Evolutionary conservation across 1,284 basidiomycete genomes (phyloP).

Genomic region (Apiotrichum sp.): DNA sequence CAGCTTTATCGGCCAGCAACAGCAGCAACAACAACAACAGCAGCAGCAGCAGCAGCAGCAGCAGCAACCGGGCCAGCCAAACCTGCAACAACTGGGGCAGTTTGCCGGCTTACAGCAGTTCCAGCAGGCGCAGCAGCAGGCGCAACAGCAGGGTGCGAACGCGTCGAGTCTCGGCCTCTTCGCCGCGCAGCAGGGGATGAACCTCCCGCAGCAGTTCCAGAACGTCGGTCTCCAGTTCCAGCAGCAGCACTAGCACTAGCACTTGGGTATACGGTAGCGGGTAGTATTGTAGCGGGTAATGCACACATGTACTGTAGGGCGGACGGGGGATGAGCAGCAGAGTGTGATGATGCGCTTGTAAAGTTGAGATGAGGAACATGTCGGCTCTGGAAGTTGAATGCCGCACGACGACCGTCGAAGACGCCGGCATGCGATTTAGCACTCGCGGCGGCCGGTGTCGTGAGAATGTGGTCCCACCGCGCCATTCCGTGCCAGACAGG

Average conservation of each 20-base stretch:
- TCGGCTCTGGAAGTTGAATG: no score
- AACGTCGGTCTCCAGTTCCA: slow-evolving; percentile 4
- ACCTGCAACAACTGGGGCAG: slow-evolving; percentile 6
- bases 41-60: neutral
- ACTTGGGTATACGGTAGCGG: neutral
- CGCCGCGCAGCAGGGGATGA: slow-evolving; percentile 8
- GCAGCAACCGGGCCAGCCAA: neutral
- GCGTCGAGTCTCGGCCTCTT: neutral
- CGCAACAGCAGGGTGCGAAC: no score
- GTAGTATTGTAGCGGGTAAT: neutral
- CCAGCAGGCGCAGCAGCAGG: slow-evolving; percentile 3
- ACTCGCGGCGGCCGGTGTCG: no score
- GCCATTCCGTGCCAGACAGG: no score
- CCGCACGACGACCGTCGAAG: no score
- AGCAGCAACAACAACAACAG: neutral
- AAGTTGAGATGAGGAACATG: no score
- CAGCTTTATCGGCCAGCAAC: neutral
- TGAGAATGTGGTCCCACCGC: no score
- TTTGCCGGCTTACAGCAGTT: slow-evolving; percentile 12
- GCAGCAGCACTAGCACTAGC: slow-evolving; percentile 3
- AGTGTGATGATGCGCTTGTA: no score
- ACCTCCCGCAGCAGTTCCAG: no score
- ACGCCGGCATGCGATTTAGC: no score
- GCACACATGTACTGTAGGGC: neutral
- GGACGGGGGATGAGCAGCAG: no score